Percentiles rank a stretch among this genome's conserved stretches.
Conservation (phyloP, 352 stramenopile species). For the Phytophthora tubulina region DNA sequence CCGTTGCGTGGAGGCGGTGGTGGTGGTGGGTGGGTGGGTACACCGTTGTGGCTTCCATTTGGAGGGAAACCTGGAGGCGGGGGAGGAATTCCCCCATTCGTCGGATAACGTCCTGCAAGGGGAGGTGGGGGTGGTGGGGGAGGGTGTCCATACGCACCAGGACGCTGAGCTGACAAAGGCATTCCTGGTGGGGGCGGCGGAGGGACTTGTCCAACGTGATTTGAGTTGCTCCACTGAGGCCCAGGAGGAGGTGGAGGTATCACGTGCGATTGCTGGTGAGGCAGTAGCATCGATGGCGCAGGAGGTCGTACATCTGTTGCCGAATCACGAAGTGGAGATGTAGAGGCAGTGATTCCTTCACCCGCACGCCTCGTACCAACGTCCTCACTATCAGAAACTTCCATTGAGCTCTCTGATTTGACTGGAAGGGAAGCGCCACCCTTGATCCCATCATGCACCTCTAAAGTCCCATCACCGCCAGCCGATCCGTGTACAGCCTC, state of each 20-base stretch:
- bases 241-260: conserved; percentile 6
- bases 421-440: conserved; percentile 25
- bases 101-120: conserved; percentile 12
- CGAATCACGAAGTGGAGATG: conserved; percentile 9
- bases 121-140: conserved; percentile 35
- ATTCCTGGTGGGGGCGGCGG: conserved; percentile 31
- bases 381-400: conserved; percentile 70
- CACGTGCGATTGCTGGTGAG: conserved; percentile 22
- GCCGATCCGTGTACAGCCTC: conserved; percentile 21
- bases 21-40: conserved; percentile 20
- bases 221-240: conserved; percentile 31
- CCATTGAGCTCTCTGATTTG: conserved; percentile 77
- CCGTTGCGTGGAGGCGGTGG: conserved; percentile 25
- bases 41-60: conserved; percentile 30
- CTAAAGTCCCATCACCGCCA: conserved; percentile 17
- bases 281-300: neutral
- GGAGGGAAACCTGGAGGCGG: conserved; percentile 33
- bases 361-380: conserved; percentile 5
- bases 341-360: conserved; percentile 1
- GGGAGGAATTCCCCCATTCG: conserved; percentile 31
- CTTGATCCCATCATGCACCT: conserved; percentile 31
- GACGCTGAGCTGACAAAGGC: conserved; percentile 13
- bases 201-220: conserved; percentile 14
- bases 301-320: neutral
- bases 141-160: conserved; percentile 32